Percentiles rank a stretch among this genome's conserved stretches.
These are phyloP conservation scores for Litchi chinensis DNA, from an alignment of 345 rosid species.

Conservation along the genomic window DNA sequence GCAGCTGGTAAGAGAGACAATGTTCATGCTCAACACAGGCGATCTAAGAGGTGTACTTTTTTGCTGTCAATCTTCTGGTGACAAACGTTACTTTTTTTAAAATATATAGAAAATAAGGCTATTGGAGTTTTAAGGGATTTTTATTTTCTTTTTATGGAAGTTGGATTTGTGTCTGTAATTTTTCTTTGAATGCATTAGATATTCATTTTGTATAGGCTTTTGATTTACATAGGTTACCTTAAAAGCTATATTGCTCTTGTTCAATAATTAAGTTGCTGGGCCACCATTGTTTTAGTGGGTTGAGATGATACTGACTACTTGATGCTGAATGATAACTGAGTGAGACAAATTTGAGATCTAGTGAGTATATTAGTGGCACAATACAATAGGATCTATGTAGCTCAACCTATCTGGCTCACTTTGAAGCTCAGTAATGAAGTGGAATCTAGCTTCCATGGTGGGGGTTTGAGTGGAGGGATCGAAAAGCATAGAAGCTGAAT, in stretches of 20 bases:
- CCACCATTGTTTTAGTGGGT: neutral
- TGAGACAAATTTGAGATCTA: constrained; percentile 15
- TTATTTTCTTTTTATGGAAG: neutral
- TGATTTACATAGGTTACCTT: neutral
- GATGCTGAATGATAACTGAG: constrained; percentile 1
- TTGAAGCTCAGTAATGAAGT: neutral
- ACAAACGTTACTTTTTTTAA: neutral
- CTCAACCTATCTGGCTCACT: neutral
- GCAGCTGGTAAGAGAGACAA: constrained; percentile 32
- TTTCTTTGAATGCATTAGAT: neutral
- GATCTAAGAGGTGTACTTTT: constrained; percentile 73
- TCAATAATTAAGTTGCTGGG: neutral
- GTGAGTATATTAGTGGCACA: neutral
- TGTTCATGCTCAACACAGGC: constrained; percentile 54
- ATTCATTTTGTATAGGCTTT: neutral
- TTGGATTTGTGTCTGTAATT: neutral
- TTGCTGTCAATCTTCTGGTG: constrained; percentile 3
- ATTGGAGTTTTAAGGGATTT: neutral
- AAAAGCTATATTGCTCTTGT: neutral
- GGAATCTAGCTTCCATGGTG: neutral
- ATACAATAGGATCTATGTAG: neutral
- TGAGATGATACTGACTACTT: constrained; percentile 11
- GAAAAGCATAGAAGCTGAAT: neutral
- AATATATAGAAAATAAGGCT: neutral
- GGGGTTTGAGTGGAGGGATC: neutral